Evolutionary conservation across 2,329 filamentous ascomycete genomes (phyloP), one percentile per base, ranked within the genome.

Genomic region (Talaromyces sp.): DNA sequence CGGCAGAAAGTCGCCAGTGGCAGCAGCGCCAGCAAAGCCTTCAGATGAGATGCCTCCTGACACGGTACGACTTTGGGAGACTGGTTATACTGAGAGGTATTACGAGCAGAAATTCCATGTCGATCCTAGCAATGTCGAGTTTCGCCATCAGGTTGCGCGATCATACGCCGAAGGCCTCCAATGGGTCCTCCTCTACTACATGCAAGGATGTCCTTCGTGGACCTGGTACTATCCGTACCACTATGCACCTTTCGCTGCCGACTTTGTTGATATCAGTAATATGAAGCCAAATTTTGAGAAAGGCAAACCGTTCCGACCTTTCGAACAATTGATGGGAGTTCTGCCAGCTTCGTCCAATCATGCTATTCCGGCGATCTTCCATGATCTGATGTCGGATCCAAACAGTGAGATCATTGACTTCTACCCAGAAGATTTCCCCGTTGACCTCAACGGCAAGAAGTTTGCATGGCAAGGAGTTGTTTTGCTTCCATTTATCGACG

Each of bases 141-240:
- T 98, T 76, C 90, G 93, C 60, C 89, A 93, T 75, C 86, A 92
- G 71, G 96, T 99, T 62, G 95, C 90, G 39, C 86, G 87, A 60
- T 86, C 91, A n/a, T 99, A 99, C 74, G 92, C 93, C 12, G 92
- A 98, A 80, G 95, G 95, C 39, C 84, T 99, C 9, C 90, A 90
- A 23, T 99, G 96, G 95, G 95, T 99, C 42, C 81, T 99, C 58
- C 82, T 93, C 39, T 99, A 99, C 77, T 99, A 99, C 75, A 96
- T 97, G 76, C 95, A 99, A 76, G 95, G 95, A 28, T 99, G 95
- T 70, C 92, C 95, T 23, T 97, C 92, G 0, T 99, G 96, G 95
- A 96, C 93, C 59, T 99, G 95, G 95, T 99, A 95, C 75, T 99
- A 97, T 72, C 95, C 95, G 0, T 96, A 98, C 72, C 95, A 99